Evolutionary conservation across 2,329 filamentous ascomycete species (phyloP).

Genomic region (Cladophialophora psammophila): DNA sequence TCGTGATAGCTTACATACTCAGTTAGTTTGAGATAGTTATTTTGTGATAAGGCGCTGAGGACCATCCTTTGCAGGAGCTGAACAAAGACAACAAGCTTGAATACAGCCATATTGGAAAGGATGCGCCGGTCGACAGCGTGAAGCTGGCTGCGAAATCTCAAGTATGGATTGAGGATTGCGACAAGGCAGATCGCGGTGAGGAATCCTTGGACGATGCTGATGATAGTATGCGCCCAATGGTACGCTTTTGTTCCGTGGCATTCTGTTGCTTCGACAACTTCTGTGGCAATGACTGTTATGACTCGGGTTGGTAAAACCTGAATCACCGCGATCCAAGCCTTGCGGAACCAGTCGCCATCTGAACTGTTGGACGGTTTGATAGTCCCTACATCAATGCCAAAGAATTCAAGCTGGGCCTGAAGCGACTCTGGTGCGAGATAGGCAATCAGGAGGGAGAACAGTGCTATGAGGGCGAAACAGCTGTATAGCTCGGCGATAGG

Average conservation of each 20-base stretch:
- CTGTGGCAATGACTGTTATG: background rate
- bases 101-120: background rate
- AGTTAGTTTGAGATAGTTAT: background rate
- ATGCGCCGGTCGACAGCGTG: background rate
- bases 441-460: background rate
- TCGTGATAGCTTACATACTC: background rate
- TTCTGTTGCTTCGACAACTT: conserved; percentile 1
- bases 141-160: background rate
- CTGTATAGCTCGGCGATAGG: background rate
- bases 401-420: background rate
- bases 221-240: background rate
- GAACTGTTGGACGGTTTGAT: background rate
- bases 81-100: background rate
- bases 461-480: background rate
- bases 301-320: background rate
- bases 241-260: background rate
- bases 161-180: background rate
- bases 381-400: background rate
- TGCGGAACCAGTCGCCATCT: background rate
- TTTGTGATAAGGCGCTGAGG: background rate
- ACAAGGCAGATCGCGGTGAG: background rate
- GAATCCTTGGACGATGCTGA: background rate
- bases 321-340: background rate
- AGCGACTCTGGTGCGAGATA: background rate
- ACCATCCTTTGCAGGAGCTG: background rate